These are phyloP conservation scores for Boletus coccyginus DNA, from an alignment of 768 basidiomycete genomes.

Conservation along the genomic window DNA sequence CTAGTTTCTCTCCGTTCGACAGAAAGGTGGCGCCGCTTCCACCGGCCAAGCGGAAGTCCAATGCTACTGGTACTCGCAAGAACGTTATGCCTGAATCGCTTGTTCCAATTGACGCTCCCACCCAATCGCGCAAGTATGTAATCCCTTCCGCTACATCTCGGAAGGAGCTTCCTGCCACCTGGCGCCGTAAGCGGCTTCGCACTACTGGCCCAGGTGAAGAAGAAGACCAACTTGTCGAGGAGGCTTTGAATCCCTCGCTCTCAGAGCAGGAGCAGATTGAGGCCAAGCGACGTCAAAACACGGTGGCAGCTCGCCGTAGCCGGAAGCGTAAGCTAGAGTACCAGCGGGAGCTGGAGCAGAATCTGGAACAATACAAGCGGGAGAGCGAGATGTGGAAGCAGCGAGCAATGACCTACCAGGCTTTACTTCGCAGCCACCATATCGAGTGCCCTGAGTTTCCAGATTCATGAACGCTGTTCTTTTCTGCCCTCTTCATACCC, in stretches of 20 bases:
- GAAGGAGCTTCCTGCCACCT: slow-evolving; percentile 74
- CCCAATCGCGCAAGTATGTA: slow-evolving; percentile 72
- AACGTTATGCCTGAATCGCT: slow-evolving; percentile 63
- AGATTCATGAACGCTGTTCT: slow-evolving; percentile 24
- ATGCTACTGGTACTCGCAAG: slow-evolving; percentile 68
- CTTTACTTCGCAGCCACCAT: slow-evolving; percentile 55
- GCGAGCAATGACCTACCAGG: slow-evolving; percentile 45
- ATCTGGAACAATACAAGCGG: slow-evolving; percentile 46
- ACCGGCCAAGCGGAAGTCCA: slow-evolving; percentile 26
- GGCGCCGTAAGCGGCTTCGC: slow-evolving; percentile 59
- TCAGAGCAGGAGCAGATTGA: slow-evolving; percentile 69
- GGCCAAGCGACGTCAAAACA: slow-evolving; percentile 80
- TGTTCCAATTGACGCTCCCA: slow-evolving; percentile 74
- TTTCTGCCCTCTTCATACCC: slow-evolving; percentile 7
- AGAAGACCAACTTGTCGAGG: slow-evolving; percentile 37
- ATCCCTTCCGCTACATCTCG: slow-evolving; percentile 73
- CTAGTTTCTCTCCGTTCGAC: slow-evolving; percentile 27
- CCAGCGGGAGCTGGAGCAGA: slow-evolving; percentile 61
- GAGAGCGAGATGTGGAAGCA: slow-evolving; percentile 66
- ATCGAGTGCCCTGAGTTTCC: slow-evolving; percentile 53
- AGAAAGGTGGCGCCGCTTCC: slow-evolving; percentile 14
- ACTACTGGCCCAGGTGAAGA: slow-evolving; percentile 48
- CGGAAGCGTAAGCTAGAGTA: slow-evolving; percentile 73
- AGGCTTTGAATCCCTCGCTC: slow-evolving; percentile 36
- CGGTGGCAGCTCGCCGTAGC: slow-evolving; percentile 78